Evolutionary conservation across 164 flowering plant species (phyloP).

Genomic region (Warburgia ugandensis): DNA sequence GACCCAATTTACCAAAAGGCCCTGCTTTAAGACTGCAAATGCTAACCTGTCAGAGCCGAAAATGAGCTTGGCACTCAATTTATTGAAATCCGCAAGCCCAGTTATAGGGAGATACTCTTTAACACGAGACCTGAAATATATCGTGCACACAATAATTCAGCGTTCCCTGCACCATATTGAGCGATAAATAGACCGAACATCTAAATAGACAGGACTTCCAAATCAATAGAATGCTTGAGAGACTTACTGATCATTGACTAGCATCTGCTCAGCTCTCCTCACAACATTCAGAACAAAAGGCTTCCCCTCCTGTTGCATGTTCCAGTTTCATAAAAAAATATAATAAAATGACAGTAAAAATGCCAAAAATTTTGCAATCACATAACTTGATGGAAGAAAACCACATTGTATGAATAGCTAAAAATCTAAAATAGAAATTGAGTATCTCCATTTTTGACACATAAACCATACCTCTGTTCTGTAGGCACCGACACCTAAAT

Average conservation of each 20-base stretch:
- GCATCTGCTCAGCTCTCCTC: constrained; percentile 66
- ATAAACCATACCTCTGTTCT: constrained; percentile 70
- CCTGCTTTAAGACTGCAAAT: neutral
- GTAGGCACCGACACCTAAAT: constrained; percentile 98
- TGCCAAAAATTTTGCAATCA: neutral
- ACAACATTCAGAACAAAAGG: constrained; percentile 95
- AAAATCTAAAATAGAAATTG: neutral
- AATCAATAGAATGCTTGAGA: neutral
- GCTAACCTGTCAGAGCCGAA: constrained; percentile 86
- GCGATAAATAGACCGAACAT: too few relatives aligned
- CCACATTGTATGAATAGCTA: neutral
- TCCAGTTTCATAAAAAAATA: neutral
- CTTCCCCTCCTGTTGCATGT: constrained; percentile 70
- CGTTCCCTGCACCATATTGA: neutral
- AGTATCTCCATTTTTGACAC: too few relatives aligned
- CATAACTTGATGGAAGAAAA: neutral
- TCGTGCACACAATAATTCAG: neutral
- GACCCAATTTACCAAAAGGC: neutral
- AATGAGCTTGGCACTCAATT: constrained; percentile 92
- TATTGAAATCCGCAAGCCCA: constrained; percentile 72
- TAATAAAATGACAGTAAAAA: neutral
- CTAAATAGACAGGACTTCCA: too few relatives aligned
- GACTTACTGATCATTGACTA: constrained; percentile 61
- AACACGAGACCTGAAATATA: constrained; percentile 2
- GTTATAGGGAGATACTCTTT: constrained; percentile 6